A percentile compares a stretch with the other conserved stretches of the same genome.
These are phyloP conservation scores for Colletotrichum theobromicola DNA, from an alignment of 2,329 filamentous ascomycete species.

Conservation along the genomic window DNA sequence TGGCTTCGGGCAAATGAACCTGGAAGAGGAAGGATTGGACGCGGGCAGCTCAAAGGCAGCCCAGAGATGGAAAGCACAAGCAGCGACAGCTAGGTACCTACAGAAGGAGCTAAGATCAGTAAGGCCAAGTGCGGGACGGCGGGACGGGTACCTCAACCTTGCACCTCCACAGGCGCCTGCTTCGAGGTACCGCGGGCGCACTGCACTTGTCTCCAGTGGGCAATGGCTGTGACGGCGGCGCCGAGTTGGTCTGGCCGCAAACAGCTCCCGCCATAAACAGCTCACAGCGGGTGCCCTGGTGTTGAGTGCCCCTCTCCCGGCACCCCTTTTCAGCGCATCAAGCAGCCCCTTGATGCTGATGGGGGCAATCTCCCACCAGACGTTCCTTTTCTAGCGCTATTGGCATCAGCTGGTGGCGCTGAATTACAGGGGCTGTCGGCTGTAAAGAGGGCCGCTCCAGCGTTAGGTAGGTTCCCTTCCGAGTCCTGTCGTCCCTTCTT, in stretches of 20 bases:
- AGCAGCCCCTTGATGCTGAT: neutral
- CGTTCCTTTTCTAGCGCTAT: neutral
- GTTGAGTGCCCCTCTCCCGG: too few species aligned
- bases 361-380: neutral
- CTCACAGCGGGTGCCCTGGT: neutral
- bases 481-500: neutral
- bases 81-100: neutral
- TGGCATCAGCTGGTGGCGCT: neutral
- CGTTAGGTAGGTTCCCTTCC: neutral
- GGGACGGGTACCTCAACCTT: neutral
- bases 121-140: neutral
- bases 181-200: neutral
- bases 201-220: neutral
- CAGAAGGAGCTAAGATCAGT: constrained; percentile 1
- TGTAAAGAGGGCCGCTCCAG: neutral
- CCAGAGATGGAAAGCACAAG: neutral
- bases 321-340: neutral
- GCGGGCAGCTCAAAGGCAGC: neutral
- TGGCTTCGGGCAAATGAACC: neutral
- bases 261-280: neutral
- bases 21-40: neutral
- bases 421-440: neutral
- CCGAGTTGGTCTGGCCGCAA: neutral
- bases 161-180: neutral
- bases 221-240: neutral